Percentiles rank a stretch among this genome's conserved stretches.
phyloP scores from a whole-genome alignment of 192 early-diverging fungal species.

The Funneliformis geosporum region DNA sequence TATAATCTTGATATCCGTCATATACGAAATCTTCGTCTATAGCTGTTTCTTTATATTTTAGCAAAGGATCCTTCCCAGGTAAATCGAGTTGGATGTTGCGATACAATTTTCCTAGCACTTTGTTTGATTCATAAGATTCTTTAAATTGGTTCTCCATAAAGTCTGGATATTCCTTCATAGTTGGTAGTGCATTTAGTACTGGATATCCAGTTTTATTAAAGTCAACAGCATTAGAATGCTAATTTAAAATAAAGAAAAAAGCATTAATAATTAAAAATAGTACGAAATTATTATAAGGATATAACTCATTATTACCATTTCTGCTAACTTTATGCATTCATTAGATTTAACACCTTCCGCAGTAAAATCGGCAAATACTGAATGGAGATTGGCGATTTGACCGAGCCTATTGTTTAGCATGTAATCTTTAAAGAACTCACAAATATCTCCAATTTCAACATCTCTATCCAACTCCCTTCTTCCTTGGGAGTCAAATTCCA shows the following conservation, averaged over 20 bases:
- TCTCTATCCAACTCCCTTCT: slow-evolving; percentile 33
- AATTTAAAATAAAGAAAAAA: neutral
- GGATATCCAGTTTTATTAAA: slow-evolving; percentile 22
- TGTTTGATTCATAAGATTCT: neutral
- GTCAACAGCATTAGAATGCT: slow-evolving; percentile 24
- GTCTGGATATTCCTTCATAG: slow-evolving; percentile 11
- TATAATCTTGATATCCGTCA: neutral
- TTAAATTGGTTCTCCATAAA: slow-evolving; percentile 19
- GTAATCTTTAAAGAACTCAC: slow-evolving; percentile 67
- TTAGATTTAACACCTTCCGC: slow-evolving; percentile 47
- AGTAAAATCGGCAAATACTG: slow-evolving; percentile 59
- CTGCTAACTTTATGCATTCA: slow-evolving; percentile 60
- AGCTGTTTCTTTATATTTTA: neutral
- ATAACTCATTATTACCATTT: slow-evolving; percentile 38
- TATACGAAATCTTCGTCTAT: neutral
- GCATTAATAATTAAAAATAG: neutral
- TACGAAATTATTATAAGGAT: neutral
- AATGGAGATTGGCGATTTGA: slow-evolving; percentile 64
- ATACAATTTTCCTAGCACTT: slow-evolving; percentile 16
- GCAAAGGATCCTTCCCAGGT: neutral
- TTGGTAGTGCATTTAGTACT: slow-evolving; percentile 8
- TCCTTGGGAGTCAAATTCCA: slow-evolving; percentile 50
- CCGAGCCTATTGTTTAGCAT: slow-evolving; percentile 65
- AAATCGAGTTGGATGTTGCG: neutral
- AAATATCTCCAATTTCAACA: slow-evolving; percentile 51